A percentile compares a stretch with the other conserved stretches of the same genome.
Evolutionary conservation across 1,284 basidiomycete genomes (phyloP).

Genomic region (Farysia itapuensis): DNA sequence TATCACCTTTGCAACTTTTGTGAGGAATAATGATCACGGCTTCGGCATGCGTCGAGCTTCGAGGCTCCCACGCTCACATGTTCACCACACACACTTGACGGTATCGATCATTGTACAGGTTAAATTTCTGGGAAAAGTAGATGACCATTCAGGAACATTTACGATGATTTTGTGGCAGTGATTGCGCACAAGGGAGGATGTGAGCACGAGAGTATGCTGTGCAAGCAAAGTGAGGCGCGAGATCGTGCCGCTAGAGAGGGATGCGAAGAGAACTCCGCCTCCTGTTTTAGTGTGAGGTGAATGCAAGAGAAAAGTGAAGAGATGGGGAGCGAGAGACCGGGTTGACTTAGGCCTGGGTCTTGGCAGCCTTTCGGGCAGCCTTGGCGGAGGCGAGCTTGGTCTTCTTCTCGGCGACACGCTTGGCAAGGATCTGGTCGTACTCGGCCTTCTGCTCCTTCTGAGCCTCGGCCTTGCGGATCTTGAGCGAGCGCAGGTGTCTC

Average conservation of each 20-base stretch:
- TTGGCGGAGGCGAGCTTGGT: constrained; percentile 51
- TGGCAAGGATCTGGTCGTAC: constrained; percentile 74
- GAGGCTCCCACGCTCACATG: too few species aligned
- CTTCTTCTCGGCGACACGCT: constrained; percentile 92
- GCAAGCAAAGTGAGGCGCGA: background rate
- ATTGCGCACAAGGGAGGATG: background rate
- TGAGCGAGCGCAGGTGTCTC: constrained; percentile 86
- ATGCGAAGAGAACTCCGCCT: background rate
- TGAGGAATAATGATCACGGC: too few species aligned
- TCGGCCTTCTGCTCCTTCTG: constrained; percentile 95
- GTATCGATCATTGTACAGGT: background rate
- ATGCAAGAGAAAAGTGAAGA: background rate
- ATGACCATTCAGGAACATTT: background rate
- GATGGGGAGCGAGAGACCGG: background rate
- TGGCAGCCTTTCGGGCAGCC: constrained; percentile 38
- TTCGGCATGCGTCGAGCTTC: too few species aligned
- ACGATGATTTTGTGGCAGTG: background rate
- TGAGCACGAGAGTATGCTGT: background rate
- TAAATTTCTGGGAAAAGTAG: background rate
- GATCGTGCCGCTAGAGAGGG: background rate
- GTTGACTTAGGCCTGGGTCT: constrained; percentile 26
- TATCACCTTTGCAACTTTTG: too few species aligned
- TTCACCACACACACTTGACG: too few species aligned
- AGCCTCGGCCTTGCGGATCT: constrained; percentile 81
- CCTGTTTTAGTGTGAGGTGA: background rate